These are phyloP conservation scores for Cucurbitaria berberidis DNA, from an alignment of 2,329 filamentous ascomycete species.

Conservation along the genomic window DNA sequence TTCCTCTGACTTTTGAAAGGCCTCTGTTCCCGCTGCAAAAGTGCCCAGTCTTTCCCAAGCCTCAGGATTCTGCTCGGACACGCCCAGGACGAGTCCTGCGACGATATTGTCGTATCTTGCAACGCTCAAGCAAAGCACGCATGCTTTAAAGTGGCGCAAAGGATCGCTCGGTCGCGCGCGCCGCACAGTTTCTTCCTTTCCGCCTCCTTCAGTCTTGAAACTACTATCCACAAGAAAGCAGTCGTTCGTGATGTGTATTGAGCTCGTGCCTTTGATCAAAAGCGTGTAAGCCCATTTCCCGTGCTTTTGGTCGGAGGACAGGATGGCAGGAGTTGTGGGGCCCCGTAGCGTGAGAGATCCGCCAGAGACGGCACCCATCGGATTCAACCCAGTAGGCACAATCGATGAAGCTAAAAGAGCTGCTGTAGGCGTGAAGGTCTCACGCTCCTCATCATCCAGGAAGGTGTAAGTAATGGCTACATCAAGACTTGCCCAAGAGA, in stretches of 20 bases:
- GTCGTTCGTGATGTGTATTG: constrained; percentile 36
- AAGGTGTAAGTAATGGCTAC: constrained; percentile 29
- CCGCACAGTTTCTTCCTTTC: constrained; percentile 21
- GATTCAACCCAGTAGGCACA: constrained; percentile 31
- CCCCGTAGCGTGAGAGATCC: constrained; percentile 33
- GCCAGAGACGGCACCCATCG: constrained; percentile 32
- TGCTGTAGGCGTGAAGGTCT: constrained; percentile 21
- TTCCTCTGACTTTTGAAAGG: constrained; percentile 24
- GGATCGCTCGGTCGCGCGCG: constrained; percentile 25
- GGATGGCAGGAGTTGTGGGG: constrained; percentile 21
- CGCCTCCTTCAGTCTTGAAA: constrained; percentile 2
- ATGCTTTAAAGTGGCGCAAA: constrained; percentile 23
- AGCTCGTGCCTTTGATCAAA: constrained; percentile 34
- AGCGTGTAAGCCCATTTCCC: constrained; percentile 32
- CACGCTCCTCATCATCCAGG: constrained; percentile 29
- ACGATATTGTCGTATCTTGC: constrained; percentile 33
- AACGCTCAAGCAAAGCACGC: constrained; percentile 36
- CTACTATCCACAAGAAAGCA: constrained; percentile 29
- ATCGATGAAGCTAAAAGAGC: constrained; percentile 22
- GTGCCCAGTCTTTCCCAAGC: constrained; percentile 38
- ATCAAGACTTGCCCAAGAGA: constrained; percentile 44
- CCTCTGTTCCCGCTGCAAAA: constrained; percentile 35
- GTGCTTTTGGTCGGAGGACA: constrained; percentile 21
- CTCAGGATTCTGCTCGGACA: constrained; percentile 10
- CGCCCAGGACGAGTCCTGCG: constrained; percentile 38